A percentile compares a stretch with the other conserved stretches of the same genome.
phyloP scores from a whole-genome alignment of 2,329 filamentous ascomycete genomes.

The Trichophyton rubrum region DNA sequence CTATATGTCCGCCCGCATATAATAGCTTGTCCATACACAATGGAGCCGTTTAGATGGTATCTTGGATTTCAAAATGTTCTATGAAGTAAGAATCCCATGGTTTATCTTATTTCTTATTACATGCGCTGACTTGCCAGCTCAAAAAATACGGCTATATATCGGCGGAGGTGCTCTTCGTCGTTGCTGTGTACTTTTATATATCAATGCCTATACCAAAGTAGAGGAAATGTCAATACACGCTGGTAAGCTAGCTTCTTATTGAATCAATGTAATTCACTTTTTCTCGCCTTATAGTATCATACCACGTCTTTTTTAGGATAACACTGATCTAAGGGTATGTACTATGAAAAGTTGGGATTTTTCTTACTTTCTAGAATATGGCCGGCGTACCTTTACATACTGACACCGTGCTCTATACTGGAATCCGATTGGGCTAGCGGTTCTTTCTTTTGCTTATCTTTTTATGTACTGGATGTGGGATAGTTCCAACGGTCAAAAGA shows the following conservation, averaged over 20 bases:
- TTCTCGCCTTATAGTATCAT: too few relatives aligned
- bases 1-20: slow-evolving; percentile 71
- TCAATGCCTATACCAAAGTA: slow-evolving; percentile 82
- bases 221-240: slow-evolving; percentile 76
- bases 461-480: slow-evolving; percentile 88
- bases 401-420: slow-evolving; percentile 89
- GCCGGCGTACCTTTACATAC: slow-evolving; percentile 84
- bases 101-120: slow-evolving; percentile 74
- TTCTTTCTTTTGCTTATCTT: slow-evolving; percentile 59
- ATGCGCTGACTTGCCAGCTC: slow-evolving; percentile 64
- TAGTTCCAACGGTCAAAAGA: slow-evolving; percentile 86
- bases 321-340: slow-evolving; percentile 52
- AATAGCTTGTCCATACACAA: slow-evolving; percentile 78
- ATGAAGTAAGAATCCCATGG: slow-evolving; percentile 85
- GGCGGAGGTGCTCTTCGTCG: slow-evolving; percentile 65
- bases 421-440: slow-evolving; percentile 54
- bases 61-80: slow-evolving; percentile 93
- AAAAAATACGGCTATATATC: slow-evolving; percentile 76
- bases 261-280: too few relatives aligned
- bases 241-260: slow-evolving; percentile 36
- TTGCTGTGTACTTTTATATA: slow-evolving; percentile 89
- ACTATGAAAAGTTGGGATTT: slow-evolving; percentile 93
- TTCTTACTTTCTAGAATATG: slow-evolving; percentile 97
- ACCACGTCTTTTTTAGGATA: too few relatives aligned
- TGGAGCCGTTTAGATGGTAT: slow-evolving; percentile 57